phyloP scores from a whole-genome alignment of 2,329 filamentous ascomycete genomes.

The Pseudogymnoascus sp. region DNA sequence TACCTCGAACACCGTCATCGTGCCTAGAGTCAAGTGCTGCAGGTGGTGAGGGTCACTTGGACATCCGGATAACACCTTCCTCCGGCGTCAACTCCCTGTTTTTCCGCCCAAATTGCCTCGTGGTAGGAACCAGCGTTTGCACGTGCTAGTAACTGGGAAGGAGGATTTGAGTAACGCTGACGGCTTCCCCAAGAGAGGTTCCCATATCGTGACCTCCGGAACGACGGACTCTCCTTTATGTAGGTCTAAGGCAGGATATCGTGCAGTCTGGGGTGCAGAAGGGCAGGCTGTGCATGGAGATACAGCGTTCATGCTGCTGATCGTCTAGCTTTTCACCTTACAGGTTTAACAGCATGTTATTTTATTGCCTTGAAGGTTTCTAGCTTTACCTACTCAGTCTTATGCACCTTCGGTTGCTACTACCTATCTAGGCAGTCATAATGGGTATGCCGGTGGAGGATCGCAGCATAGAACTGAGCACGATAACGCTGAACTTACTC shows the following conservation, averaged over 20 bases:
- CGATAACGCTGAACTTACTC: background rate
- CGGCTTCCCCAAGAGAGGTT: background rate
- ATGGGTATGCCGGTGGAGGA: background rate
- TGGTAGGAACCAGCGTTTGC: background rate
- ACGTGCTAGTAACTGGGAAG: background rate
- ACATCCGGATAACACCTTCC: background rate
- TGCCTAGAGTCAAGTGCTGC: background rate
- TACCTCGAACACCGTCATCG: background rate
- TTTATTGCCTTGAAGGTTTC: background rate
- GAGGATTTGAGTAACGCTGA: background rate
- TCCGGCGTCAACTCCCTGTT: background rate
- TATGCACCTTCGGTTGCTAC: background rate
- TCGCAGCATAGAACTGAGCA: background rate
- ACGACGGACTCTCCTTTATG: background rate
- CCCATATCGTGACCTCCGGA: background rate
- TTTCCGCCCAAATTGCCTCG: background rate
- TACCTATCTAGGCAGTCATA: background rate
- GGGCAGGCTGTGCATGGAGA: background rate
- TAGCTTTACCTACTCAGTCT: background rate
- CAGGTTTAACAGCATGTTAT: background rate
- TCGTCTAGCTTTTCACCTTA: background rate
- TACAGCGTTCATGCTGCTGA: background rate
- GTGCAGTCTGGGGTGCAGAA: conserved; percentile 6
- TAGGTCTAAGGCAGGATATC: background rate
- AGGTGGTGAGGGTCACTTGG: background rate